These are phyloP conservation scores for Physcia stellaris DNA, from an alignment of 495 filamentous ascomycete genomes.

Conservation along the genomic window DNA sequence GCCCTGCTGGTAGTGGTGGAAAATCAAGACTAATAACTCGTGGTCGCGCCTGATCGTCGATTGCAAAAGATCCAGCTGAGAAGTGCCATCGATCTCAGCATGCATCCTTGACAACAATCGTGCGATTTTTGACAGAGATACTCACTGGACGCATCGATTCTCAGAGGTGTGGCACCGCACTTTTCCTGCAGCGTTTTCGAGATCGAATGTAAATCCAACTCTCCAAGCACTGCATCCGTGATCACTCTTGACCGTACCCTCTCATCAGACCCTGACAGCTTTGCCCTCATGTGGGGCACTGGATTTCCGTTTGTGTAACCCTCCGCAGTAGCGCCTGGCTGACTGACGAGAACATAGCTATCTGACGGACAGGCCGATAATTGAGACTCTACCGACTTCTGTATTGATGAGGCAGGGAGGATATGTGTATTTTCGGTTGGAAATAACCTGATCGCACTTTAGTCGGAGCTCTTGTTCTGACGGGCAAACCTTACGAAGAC, in stretches of 20 bases:
- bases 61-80: constrained; percentile 32
- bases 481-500: constrained; percentile 58
- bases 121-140: constrained; percentile 1
- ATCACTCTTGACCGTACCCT: constrained; percentile 33
- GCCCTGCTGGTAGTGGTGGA: constrained; percentile 29
- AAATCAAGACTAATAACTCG: constrained; percentile 38
- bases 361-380: constrained; percentile 59
- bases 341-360: constrained; percentile 67
- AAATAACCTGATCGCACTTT: too few relatives aligned
- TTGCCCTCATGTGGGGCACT: constrained; percentile 46
- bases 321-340: constrained; percentile 58
- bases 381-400: too few relatives aligned
- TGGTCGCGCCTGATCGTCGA: constrained; percentile 31
- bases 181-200: constrained; percentile 34
- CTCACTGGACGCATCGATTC: constrained; percentile 52
- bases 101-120: neutral
- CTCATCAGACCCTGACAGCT: constrained; percentile 34
- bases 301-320: constrained; percentile 43
- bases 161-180: constrained; percentile 37
- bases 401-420: too few relatives aligned
- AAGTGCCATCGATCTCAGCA: neutral
- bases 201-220: constrained; percentile 42
- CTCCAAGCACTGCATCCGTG: constrained; percentile 50
- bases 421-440: constrained; percentile 22
- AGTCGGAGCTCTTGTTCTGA: too few relatives aligned